phyloP scores from a whole-genome alignment of 116 monocot genomes.

The Iris pallida region DNA sequence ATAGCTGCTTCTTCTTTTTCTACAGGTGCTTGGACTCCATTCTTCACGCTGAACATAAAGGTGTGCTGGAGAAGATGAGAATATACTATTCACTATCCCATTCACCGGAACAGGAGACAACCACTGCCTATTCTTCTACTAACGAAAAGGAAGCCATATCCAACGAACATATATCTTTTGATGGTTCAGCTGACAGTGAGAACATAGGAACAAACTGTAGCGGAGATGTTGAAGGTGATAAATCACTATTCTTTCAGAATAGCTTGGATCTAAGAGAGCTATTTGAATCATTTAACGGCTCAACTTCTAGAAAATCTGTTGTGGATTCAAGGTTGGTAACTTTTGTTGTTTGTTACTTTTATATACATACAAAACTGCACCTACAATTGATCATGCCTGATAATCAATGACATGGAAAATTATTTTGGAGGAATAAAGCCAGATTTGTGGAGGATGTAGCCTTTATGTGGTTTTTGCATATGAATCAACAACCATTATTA shows the following conservation, averaged over 20 bases:
- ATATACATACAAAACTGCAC: too few species aligned
- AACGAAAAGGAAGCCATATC: constrained; percentile 13
- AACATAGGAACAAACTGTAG: constrained; percentile 10
- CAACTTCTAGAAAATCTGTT: constrained; percentile 15
- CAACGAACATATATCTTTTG: background rate
- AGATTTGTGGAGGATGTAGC: too few species aligned
- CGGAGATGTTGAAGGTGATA: constrained; percentile 8
- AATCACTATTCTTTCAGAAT: constrained; percentile 14
- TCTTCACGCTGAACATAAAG: constrained; percentile 93
- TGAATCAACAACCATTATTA: too few species aligned
- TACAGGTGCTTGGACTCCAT: constrained; percentile 82
- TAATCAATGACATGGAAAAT: too few species aligned
- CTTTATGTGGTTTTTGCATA: too few species aligned
- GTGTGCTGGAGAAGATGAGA: constrained; percentile 82
- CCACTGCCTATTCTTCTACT: background rate
- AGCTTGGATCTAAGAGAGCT: constrained; percentile 30
- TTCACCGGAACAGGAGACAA: constrained; percentile 21
- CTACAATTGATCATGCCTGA: too few species aligned
- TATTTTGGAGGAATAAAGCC: too few species aligned
- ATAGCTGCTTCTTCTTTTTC: background rate
- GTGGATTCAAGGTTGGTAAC: constrained; percentile 45
- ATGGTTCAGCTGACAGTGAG: constrained; percentile 6
- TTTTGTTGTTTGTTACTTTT: background rate
- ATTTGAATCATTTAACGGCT: constrained; percentile 27
- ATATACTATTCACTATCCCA: constrained; percentile 40